Evolutionary conservation across 1,139 yeast genomes (phyloP), one percentile per base, ranked within the genome.

Genomic region (Pichia norvegensis): DNA sequence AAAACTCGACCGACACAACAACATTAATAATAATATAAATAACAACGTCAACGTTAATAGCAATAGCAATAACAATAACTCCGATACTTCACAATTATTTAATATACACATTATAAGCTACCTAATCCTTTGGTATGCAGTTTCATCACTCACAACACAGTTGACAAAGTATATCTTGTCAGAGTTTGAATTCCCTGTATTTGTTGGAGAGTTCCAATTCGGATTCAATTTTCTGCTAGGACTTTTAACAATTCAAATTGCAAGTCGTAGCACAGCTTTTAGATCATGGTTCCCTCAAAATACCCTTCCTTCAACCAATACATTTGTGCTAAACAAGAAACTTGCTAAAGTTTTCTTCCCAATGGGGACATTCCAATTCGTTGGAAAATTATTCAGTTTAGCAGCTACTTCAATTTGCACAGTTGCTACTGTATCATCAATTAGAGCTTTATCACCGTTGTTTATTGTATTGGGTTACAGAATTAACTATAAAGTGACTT

Each of bases 351-450:
- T 88, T 23, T 85, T 92, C 1, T 74, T 86, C 33, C 97, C 97
- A 11, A 85, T 90, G 95, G 97, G 97, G 1, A 68, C 81, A 39
- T 90, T 90, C 65, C 97, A 88, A 67, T 84, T 88, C 51, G 68
- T 81, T 29, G 97, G 97, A 9, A 96, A 90, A 61, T 73, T 88
- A 46, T 77, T 92, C 29, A 77, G 90, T 13, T 90, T 88, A 59
- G 83, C 85, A 58, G 94, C 97, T 14, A 87, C 95, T 1, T 75
- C 88, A 1, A 62, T 81, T 49, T 85, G 88, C 45, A 95, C 97
- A 0, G 95, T 90, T 16, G 85, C 95, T 9, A 69, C 90, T 47
- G 96, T 90, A 17, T 95, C 90, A 58, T 87, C 96, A 25, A 79
- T 90, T 52, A 85, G 90, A 66, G 87, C 96, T 1, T 70, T 88